These are phyloP conservation scores for Aureobasidium mangrovei DNA, from an alignment of 2,329 filamentous ascomycete genomes.

Conservation along the genomic window DNA sequence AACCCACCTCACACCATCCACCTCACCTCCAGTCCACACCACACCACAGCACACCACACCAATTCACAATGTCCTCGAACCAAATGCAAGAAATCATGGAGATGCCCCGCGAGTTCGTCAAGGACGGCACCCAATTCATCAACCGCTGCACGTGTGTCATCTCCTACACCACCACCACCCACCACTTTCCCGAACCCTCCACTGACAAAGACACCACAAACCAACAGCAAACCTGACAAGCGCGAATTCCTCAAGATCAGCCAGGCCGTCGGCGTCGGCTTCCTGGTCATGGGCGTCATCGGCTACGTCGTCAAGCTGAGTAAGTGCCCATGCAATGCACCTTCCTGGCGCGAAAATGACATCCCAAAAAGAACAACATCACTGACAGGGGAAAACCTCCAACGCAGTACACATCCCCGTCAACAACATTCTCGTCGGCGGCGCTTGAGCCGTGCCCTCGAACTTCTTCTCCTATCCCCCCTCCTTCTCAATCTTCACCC, in stretches of 20 bases:
- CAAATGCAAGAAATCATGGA: slow-evolving; percentile 13
- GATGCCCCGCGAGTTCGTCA: slow-evolving; percentile 21
- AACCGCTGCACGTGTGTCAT: slow-evolving; percentile 38
- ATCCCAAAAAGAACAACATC: neutral
- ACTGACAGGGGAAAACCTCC: neutral
- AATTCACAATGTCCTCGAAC: slow-evolving; percentile 6
- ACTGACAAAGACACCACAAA: neutral
- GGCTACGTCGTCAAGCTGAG: slow-evolving; percentile 64
- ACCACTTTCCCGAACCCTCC: slow-evolving; percentile 1
- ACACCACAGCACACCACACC: neutral
- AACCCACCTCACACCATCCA: neutral
- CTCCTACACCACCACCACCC: neutral
- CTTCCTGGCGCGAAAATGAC: neutral
- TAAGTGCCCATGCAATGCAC: slow-evolving; percentile 29
- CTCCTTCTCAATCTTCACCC: neutral
- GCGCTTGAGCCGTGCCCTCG: slow-evolving; percentile 41
- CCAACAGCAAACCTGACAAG: slow-evolving; percentile 35
- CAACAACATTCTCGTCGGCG: slow-evolving; percentile 61
- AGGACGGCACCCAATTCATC: slow-evolving; percentile 42
- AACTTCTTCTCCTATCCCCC: neutral
- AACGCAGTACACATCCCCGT: slow-evolving; percentile 56
- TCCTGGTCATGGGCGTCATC: slow-evolving; percentile 62
- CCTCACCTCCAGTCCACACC: neutral
- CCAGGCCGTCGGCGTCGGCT: slow-evolving; percentile 59
- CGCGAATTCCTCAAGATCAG: slow-evolving; percentile 52